Base-by-base conservation (phyloP, 805 yeast species). In the Ogataea haglerorum region DNA sequence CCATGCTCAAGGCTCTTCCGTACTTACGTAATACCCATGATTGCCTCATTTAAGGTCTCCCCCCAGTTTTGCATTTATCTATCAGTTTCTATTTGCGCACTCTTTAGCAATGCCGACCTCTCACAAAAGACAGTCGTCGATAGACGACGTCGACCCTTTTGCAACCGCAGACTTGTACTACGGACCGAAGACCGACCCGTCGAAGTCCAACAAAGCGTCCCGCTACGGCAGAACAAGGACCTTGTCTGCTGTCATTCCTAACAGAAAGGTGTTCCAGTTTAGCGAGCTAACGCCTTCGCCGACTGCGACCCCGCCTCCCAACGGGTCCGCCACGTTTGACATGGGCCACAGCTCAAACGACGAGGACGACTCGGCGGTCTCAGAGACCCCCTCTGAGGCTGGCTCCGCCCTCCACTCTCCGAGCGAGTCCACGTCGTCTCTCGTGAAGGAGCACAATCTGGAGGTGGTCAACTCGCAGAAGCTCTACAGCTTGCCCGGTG, bases 141-240 rank as follows among this genome's bases (percentile, higher is more conserved):
- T 59, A 5, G 79, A 73, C 24, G 76, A 73, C n/a, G 31, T 42
- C 2, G 81, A 82, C 55, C 93, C 93, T 0, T 81, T 69, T 47
- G 81, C 82, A 13, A 62, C 67, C n/a, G 75, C 91, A 0, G 90
- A 82, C 35, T 67, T 72, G 18, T 85, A 85, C 58, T 84, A 85
- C 59, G 85, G 86, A 4, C 79, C 84, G 1, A 58, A 58, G 23
- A 77, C 78, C 2, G 78, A 76, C 53, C 85, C 84, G 2, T 57
- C 74, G 17, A 69, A 64, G 49, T 65, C 70, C 2, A 57, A 58
- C 24, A 62, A 59, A 41, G 54, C 59, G 31, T 64, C 75, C 13
- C 64, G 61, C 43, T 64, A 70, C 29, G 77, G 74, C 19, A 63
- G 84, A 41, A 70, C 75, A 2, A 66, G 89, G 51, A 81, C 88